Evolutionary conservation across 768 basidiomycete genomes (phyloP).

Genomic region (Boletus rubescentipes): DNA sequence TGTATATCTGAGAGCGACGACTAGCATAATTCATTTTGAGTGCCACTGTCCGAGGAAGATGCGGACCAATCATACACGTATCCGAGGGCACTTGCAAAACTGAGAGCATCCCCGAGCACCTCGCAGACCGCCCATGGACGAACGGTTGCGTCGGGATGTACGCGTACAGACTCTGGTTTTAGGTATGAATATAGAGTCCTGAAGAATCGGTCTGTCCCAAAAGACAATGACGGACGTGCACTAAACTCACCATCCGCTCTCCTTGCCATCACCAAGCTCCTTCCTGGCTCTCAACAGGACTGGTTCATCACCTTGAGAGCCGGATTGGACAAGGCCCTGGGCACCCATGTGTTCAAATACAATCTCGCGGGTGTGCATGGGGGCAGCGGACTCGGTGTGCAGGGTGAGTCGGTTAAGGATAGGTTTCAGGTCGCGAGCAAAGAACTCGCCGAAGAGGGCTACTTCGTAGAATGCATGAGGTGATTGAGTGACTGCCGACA

Average conservation of each 20-base stretch:
- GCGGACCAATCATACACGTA: constrained; percentile 52
- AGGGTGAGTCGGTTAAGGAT: constrained; percentile 82
- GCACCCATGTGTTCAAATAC: constrained; percentile 80
- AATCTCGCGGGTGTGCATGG: constrained; percentile 73
- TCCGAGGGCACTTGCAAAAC: constrained; percentile 78
- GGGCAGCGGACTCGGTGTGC: constrained; percentile 72
- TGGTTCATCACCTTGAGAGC: constrained; percentile 54
- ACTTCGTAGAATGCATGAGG: constrained; percentile 78
- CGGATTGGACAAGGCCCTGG: constrained; percentile 54
- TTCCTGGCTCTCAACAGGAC: constrained; percentile 71
- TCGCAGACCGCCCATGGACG: constrained; percentile 81
- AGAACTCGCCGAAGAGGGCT: constrained; percentile 81
- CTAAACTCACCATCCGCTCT: constrained; percentile 57
- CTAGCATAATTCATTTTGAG: constrained; percentile 32
- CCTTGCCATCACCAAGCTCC: constrained; percentile 57
- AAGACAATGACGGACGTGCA: not conserved
- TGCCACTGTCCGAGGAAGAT: not conserved
- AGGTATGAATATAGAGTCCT: constrained; percentile 81
- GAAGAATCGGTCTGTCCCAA: not conserved
- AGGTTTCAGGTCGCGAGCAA: constrained; percentile 68
- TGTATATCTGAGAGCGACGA: constrained; percentile 75
- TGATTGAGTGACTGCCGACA: constrained; percentile 25
- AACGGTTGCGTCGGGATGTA: constrained; percentile 84
- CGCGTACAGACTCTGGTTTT: constrained; percentile 81
- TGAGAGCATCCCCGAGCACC: constrained; percentile 75